Evolutionary conservation across 768 basidiomycete genomes (phyloP).

Genomic region (Leccinum pellstonianum): DNA sequence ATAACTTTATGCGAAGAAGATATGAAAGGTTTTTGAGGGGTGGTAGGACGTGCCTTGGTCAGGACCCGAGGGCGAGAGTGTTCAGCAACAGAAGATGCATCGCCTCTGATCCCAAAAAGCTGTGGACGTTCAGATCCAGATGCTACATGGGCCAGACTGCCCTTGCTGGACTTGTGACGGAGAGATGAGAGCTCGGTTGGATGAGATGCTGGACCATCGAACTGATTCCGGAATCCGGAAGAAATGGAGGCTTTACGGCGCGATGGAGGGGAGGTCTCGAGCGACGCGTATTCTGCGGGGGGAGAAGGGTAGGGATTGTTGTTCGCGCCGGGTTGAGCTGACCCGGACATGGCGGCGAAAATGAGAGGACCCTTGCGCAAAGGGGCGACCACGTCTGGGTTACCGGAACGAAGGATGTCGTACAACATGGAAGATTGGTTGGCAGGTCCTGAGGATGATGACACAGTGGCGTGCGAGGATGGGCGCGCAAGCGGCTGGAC

Average conservation of each 20-base stretch:
- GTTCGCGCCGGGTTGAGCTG: slow-evolving; percentile 13
- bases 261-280: slow-evolving; percentile 3
- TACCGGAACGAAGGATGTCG: slow-evolving; percentile 23
- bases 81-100: slow-evolving; percentile 10
- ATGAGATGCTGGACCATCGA: neutral
- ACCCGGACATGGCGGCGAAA: slow-evolving; percentile 53
- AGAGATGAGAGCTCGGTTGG: slow-evolving; percentile 18
- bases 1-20: slow-evolving; percentile 11
- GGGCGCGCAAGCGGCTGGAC: slow-evolving; percentile 7
- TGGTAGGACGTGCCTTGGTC: slow-evolving; percentile 35
- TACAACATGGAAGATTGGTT: slow-evolving; percentile 16
- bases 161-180: slow-evolving; percentile 18
- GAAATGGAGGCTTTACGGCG: slow-evolving; percentile 5
- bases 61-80: slow-evolving; percentile 23
- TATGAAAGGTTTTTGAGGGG: slow-evolving; percentile 28
- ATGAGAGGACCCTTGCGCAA: slow-evolving; percentile 57
- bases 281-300: slow-evolving; percentile 21
- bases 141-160: slow-evolving; percentile 1
- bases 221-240: slow-evolving; percentile 2
- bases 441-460: neutral
- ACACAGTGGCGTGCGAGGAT: slow-evolving; percentile 7
- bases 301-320: slow-evolving; percentile 29
- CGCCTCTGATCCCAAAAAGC: slow-evolving; percentile 11
- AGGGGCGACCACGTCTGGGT: slow-evolving; percentile 15
- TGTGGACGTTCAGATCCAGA: slow-evolving; percentile 13